Evolutionary conservation across 2,329 filamentous ascomycete species (phyloP).

Genomic region (Hawksworthiomyces lignivorus): DNA sequence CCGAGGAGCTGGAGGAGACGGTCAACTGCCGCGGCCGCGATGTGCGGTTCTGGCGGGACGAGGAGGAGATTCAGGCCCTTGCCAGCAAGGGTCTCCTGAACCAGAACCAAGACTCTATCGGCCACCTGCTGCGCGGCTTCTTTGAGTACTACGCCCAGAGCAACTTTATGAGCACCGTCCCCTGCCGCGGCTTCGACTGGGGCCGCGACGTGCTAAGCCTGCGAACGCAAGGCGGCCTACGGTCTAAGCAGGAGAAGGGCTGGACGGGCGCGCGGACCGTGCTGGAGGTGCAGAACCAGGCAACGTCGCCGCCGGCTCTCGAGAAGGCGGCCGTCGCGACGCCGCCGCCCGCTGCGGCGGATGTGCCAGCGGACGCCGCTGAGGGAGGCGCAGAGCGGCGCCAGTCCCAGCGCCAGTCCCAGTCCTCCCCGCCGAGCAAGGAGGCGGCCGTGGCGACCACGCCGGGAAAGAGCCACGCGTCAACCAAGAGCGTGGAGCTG

Average conservation of each 20-base stretch:
- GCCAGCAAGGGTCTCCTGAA: constrained; percentile 53
- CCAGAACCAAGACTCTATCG: constrained; percentile 61
- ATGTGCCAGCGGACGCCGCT: background rate
- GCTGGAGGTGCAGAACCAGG: constrained; percentile 40
- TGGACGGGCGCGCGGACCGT: constrained; percentile 80
- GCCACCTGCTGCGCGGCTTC: constrained; percentile 69
- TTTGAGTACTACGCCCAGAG: constrained; percentile 76
- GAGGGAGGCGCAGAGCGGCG: background rate
- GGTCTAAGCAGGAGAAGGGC: constrained; percentile 69
- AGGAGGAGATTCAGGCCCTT: constrained; percentile 57
- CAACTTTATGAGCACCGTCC: constrained; percentile 42
- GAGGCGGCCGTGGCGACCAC: constrained; percentile 2
- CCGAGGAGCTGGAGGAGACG: constrained; percentile 30
- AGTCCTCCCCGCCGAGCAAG: background rate
- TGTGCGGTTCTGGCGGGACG: constrained; percentile 72
- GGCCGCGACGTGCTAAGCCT: constrained; percentile 71
- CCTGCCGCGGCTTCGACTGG: constrained; percentile 65
- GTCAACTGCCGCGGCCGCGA: constrained; percentile 55
- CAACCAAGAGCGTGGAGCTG: constrained; percentile 31
- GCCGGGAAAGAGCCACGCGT: constrained; percentile 5
- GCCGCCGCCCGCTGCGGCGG: background rate
- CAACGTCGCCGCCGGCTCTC: constrained; percentile 18
- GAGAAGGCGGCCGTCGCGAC: constrained; percentile 11
- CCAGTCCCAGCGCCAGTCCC: background rate
- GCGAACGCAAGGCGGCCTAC: constrained; percentile 60